These are phyloP conservation scores for Penicillium samsonianum DNA, from an alignment of 495 filamentous ascomycete species.

Conservation along the genomic window DNA sequence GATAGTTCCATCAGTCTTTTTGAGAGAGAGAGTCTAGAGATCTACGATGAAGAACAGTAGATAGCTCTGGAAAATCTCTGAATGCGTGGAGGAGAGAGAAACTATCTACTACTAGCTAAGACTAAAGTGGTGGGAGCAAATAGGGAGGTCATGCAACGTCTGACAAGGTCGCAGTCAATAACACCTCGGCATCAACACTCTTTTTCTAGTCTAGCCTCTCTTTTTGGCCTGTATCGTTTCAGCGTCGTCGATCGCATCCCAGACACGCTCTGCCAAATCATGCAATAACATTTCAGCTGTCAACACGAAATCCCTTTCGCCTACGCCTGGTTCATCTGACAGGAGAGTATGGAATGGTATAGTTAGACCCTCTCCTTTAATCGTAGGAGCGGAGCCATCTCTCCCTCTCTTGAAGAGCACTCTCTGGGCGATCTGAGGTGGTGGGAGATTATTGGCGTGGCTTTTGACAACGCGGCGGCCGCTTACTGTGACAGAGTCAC, in stretches of 20 bases:
- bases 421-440: neutral
- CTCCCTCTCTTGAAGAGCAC: neutral
- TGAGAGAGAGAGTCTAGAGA: no score
- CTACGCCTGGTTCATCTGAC: neutral
- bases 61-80: no score
- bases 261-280: neutral
- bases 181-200: no score
- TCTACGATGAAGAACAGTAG: no score
- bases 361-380: neutral
- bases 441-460: neutral
- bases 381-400: neutral
- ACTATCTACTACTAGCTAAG: no score
- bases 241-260: neutral
- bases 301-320: neutral
- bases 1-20: no score
- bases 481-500: neutral
- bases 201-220: no score
- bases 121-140: no score
- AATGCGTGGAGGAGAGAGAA: no score
- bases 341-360: neutral
- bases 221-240: no score
- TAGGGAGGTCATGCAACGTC: no score
- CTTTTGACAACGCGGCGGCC: neutral
- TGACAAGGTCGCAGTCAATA: no score
- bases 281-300: neutral